phyloP scores from a whole-genome alignment of 2,329 filamentous ascomycete species.

The Plenodomus biglobosus region DNA sequence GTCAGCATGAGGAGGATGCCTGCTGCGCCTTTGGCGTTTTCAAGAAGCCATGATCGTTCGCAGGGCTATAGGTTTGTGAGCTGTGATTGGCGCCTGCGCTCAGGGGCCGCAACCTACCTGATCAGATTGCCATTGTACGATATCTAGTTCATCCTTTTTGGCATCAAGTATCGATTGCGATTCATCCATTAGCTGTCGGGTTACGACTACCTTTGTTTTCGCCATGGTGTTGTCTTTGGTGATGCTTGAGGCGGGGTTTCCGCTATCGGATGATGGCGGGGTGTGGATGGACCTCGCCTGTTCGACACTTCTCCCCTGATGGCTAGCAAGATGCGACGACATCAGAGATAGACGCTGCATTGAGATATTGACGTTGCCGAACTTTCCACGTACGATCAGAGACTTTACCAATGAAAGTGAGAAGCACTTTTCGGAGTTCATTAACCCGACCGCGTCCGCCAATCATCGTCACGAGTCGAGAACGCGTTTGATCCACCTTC shows the following conservation, averaged over 20 bases:
- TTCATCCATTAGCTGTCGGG: conserved; percentile 26
- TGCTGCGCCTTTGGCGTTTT: conserved; percentile 25
- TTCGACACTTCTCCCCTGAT: background rate
- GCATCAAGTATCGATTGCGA: conserved; percentile 26
- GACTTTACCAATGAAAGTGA: background rate
- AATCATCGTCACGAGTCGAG: background rate
- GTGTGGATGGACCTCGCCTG: conserved; percentile 6
- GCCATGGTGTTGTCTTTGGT: conserved; percentile 21
- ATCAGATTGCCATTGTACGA: conserved; percentile 35
- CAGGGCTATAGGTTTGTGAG: conserved; percentile 26
- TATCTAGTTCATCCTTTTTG: conserved; percentile 19
- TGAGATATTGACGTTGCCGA: background rate
- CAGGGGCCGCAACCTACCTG: conserved; percentile 11
- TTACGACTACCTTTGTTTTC: conserved; percentile 32
- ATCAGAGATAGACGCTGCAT: conserved; percentile 15
- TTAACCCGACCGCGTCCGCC: background rate
- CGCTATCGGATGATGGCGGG: conserved; percentile 21
- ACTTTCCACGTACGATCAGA: background rate
- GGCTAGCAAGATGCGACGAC: conserved; percentile 10
- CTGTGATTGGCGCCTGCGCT: background rate
- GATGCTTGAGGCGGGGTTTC: conserved; percentile 10
- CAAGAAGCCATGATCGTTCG: conserved; percentile 31
- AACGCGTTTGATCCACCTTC: background rate
- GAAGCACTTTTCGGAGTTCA: background rate
- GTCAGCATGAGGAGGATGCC: conserved; percentile 34